Percentiles rank a stretch among this genome's conserved stretches.
These are phyloP conservation scores for Yamadazyma aaseri DNA, from an alignment of 1,139 yeast genomes.

Conservation along the genomic window DNA sequence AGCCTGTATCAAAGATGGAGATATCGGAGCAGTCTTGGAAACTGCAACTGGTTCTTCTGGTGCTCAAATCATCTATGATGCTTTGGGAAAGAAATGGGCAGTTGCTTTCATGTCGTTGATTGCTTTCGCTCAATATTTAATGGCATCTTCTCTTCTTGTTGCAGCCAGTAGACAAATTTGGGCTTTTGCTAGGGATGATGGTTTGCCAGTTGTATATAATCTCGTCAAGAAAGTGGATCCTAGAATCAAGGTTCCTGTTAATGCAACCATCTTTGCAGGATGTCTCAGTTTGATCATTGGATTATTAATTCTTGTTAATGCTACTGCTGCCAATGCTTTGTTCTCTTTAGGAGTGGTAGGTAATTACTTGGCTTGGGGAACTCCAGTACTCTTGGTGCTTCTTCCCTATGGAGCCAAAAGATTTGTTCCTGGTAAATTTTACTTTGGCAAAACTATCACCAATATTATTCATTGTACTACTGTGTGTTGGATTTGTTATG, in stretches of 20 bases:
- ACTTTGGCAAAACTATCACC: slow-evolving; percentile 51
- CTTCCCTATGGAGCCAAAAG: slow-evolving; percentile 41
- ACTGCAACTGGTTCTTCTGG: slow-evolving; percentile 53
- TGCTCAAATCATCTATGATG: slow-evolving; percentile 66
- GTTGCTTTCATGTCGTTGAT: slow-evolving; percentile 60
- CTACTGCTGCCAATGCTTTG: slow-evolving; percentile 57
- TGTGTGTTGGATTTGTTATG: slow-evolving; percentile 28
- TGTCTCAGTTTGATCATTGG: slow-evolving; percentile 50
- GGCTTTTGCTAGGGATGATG: slow-evolving; percentile 43
- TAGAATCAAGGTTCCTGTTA: slow-evolving; percentile 53
- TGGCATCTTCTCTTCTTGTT: slow-evolving; percentile 49
- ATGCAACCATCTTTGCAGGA: slow-evolving; percentile 58
- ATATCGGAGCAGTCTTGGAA: slow-evolving; percentile 42
- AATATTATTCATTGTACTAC: slow-evolving; percentile 27
- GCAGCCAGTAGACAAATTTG: slow-evolving; percentile 41
- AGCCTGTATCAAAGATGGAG: slow-evolving; percentile 54
- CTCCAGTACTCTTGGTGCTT: slow-evolving; percentile 39
- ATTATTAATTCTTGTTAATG: slow-evolving; percentile 54
- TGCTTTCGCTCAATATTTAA: slow-evolving; percentile 60
- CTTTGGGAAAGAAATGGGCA: slow-evolving; percentile 70
- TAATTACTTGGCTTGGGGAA: slow-evolving; percentile 41
- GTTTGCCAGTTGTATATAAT: slow-evolving; percentile 41
- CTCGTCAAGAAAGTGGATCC: slow-evolving; percentile 54
- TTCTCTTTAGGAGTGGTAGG: slow-evolving; percentile 51
- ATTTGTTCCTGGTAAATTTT: slow-evolving; percentile 64